Conservation (phyloP, 441 rosid species). For the Breynia disticha region DNA sequence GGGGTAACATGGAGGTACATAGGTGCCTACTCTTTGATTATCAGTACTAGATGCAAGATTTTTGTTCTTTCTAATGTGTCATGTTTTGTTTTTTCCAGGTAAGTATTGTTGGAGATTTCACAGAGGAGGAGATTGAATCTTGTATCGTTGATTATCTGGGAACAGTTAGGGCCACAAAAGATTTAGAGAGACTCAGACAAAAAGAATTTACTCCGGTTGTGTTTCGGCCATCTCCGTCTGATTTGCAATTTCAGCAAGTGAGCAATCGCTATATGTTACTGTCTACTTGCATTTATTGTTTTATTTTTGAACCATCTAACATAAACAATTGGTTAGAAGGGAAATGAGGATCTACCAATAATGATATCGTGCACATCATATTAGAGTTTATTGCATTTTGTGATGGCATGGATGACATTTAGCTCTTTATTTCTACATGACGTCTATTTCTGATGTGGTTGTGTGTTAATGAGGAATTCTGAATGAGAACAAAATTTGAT, state of each 20-base stretch:
- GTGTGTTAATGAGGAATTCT: too few species aligned
- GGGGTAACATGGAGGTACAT: slow-evolving; percentile 92
- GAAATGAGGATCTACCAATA: not conserved
- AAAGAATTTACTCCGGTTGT: slow-evolving; percentile 43
- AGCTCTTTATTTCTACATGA: too few species aligned
- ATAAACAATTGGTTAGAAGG: not conserved
- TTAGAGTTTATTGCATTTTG: too few species aligned
- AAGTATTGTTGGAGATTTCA: slow-evolving; percentile 94
- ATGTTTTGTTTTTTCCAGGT: slow-evolving; percentile 45
- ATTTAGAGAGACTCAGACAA: slow-evolving; percentile 23
- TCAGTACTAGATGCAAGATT: slow-evolving; percentile 9
- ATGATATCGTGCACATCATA: too few species aligned
- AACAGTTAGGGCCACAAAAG: slow-evolving; percentile 62
- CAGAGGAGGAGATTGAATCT: slow-evolving; percentile 77
- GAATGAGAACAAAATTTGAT: too few species aligned
- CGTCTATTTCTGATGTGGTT: too few species aligned
- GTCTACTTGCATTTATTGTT: slow-evolving; percentile 6
- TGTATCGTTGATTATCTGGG: slow-evolving; percentile 91
- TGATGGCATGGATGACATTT: too few species aligned
- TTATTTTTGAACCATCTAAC: slow-evolving; percentile 9
- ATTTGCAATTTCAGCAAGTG: slow-evolving; percentile 79
- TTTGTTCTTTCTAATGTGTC: slow-evolving; percentile 13
- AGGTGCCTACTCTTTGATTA: slow-evolving; percentile 8
- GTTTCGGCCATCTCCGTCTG: slow-evolving; percentile 70
- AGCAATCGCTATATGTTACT: slow-evolving; percentile 23